phyloP scores from a whole-genome alignment of 768 basidiomycete genomes.

The Termitomyces sp. region DNA sequence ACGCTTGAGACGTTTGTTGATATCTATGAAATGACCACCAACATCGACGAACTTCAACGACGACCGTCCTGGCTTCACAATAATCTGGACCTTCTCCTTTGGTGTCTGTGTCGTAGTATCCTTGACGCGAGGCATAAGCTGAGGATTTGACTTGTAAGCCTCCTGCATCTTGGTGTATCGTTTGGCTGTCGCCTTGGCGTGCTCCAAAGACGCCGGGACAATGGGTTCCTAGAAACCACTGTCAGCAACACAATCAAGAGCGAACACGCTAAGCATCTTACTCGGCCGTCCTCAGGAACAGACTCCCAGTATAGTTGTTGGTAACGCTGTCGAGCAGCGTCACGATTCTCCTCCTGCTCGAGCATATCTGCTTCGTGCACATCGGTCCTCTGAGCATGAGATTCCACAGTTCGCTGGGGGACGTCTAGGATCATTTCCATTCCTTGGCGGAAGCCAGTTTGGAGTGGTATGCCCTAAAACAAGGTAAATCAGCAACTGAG shows the following conservation, averaged over 20 bases:
- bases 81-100: constrained; percentile 34
- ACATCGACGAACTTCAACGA: constrained; percentile 71
- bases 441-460: constrained; percentile 75
- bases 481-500: constrained; percentile 5
- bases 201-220: constrained; percentile 54
- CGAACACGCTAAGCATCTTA: constrained; percentile 28
- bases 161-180: constrained; percentile 31
- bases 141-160: constrained; percentile 36
- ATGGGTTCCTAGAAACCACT: constrained; percentile 52
- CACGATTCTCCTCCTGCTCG: constrained; percentile 54
- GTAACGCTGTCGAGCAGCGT: constrained; percentile 60
- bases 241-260: not conserved
- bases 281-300: constrained; percentile 64
- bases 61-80: constrained; percentile 46
- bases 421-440: constrained; percentile 83
- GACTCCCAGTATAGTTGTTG: constrained; percentile 80
- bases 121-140: constrained; percentile 37
- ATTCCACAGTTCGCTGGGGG: constrained; percentile 18
- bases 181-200: constrained; percentile 40
- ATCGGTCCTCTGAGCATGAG: constrained; percentile 37
- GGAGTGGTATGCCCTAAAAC: constrained; percentile 58
- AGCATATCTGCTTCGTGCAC: constrained; percentile 61
- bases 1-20: constrained; percentile 50
- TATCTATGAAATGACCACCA: constrained; percentile 66
- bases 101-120: constrained; percentile 38